These are phyloP conservation scores for Delonix regia DNA, from an alignment of 306 rosid genomes.

Conservation along the genomic window DNA sequence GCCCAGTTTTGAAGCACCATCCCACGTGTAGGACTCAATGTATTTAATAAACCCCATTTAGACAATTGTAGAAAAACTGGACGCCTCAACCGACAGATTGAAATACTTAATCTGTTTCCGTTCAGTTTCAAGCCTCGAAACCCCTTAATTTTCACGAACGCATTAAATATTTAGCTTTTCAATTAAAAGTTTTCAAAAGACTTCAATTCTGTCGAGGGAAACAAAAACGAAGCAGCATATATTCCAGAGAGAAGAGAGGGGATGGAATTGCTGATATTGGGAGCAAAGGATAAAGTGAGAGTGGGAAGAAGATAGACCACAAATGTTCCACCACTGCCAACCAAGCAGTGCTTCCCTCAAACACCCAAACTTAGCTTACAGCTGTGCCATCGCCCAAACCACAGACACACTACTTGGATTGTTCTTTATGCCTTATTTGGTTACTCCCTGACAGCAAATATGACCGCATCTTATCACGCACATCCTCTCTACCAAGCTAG, in stretches of 20 bases:
- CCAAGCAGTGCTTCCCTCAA: neutral
- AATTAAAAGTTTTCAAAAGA: neutral
- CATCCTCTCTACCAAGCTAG: neutral
- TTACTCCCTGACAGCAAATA: constrained; percentile 18
- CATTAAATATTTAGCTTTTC: neutral
- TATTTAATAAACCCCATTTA: neutral
- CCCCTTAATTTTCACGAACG: neutral
- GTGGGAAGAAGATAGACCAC: neutral
- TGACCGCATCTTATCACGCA: neutral
- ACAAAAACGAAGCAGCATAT: neutral
- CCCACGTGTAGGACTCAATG: neutral
- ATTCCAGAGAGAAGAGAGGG: constrained; percentile 11
- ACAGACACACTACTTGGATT: neutral
- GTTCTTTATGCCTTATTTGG: constrained; percentile 6
- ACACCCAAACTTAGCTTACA: neutral
- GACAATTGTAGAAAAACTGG: neutral
- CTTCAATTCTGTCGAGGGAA: neutral
- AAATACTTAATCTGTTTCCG: neutral
- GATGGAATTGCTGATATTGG: constrained; percentile 20
- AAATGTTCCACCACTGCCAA: constrained; percentile 14
- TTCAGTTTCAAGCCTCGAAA: neutral
- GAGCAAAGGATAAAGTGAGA: constrained; percentile 30
- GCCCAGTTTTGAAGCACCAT: neutral
- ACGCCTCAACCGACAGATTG: constrained; percentile 6
- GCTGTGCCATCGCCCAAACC: constrained; percentile 12